Base-by-base conservation (phyloP, 2,329 filamentous ascomycete genomes). In the Apiospora pterosperma region DNA sequence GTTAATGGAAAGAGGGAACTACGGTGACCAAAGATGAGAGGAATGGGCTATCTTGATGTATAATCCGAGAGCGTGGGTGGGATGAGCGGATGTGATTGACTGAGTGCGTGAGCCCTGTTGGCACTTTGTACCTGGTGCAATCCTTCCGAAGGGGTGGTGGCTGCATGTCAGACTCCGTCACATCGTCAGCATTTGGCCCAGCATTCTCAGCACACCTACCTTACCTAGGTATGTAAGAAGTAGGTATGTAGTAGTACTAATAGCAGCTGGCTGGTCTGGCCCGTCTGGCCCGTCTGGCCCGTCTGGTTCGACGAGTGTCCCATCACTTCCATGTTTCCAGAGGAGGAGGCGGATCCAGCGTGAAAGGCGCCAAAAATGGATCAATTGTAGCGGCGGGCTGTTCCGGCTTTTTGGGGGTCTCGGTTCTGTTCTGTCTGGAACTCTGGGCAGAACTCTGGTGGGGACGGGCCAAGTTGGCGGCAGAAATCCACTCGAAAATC, bases 141-240 rank as follows among this genome's bases (percentile, higher is more conserved):
- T 34, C 48, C 19, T 34, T 11, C 28, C 42, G 38, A n/a, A n/a
- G 38, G 19, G 38, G 38, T 41, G 48, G 28, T 34, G 48, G 48
- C 48, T 55, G 48, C 48, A 55, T 55, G 48, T 55, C 48, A 55
- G 48, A 55, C 34, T 55, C 48, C 48, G 48, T 55, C 48, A 55
- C 48, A n/a, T 34, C 28, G 48, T 55, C 48, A 55, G 28, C 44
- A 31, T 31, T 25, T 28, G 25, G 25, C 44, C 44, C 44, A 52
- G 44, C 44, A 31, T 52, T 52, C 31, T 16, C 44, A 52, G 14
- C n/a, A n/a, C n/a, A n/a, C n/a, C n/a, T n/a, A n/a, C n/a, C n/a
- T n/a, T n/a, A n/a, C n/a, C n/a, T n/a, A n/a, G n/a, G n/a, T n/a
- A n/a, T n/a, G n/a, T n/a, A n/a, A n/a, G n/a, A n/a, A n/a, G n/a